Percentiles rank a stretch among this genome's conserved stretches.
Evolutionary conservation across 441 rosid genomes (phyloP).

Genomic region (Adansonia grandidieri): DNA sequence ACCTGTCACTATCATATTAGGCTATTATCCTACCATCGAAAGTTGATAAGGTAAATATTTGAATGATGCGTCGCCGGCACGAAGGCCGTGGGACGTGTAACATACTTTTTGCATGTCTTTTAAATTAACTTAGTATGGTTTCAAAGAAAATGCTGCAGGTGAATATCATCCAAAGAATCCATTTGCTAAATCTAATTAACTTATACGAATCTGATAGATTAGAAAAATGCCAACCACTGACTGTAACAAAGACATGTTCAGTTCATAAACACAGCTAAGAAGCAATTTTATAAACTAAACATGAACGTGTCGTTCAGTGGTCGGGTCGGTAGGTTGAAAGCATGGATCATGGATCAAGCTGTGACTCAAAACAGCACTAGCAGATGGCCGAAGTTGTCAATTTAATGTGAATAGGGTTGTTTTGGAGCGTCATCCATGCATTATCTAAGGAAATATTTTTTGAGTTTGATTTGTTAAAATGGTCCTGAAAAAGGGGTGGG

Average conservation of each 20-base stretch:
- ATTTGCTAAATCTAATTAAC: too few relatives aligned
- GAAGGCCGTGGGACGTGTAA: too few relatives aligned
- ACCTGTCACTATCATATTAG: too few relatives aligned
- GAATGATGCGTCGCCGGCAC: too few relatives aligned
- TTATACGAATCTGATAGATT: background rate
- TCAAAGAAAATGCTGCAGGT: background rate
- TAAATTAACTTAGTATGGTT: background rate
- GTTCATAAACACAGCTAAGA: background rate
- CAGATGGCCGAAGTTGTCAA: background rate
- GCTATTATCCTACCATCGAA: too few relatives aligned
- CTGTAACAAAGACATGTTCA: background rate
- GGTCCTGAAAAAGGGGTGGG: background rate
- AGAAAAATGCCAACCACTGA: background rate
- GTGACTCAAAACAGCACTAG: background rate
- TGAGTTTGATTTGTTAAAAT: background rate
- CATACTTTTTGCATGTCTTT: background rate
- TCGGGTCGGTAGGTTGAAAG: background rate
- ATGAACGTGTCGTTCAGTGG: background rate
- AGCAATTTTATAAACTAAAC: background rate
- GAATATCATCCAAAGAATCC: too few relatives aligned
- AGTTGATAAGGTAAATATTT: too few relatives aligned
- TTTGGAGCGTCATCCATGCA: background rate
- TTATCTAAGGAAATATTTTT: background rate
- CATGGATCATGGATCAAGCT: slow-evolving; percentile 1
- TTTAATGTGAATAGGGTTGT: background rate